Evolutionary conservation across 768 basidiomycete genomes (phyloP), one percentile per base, ranked within the genome.

Genomic region (Lactarius evosmus): DNA sequence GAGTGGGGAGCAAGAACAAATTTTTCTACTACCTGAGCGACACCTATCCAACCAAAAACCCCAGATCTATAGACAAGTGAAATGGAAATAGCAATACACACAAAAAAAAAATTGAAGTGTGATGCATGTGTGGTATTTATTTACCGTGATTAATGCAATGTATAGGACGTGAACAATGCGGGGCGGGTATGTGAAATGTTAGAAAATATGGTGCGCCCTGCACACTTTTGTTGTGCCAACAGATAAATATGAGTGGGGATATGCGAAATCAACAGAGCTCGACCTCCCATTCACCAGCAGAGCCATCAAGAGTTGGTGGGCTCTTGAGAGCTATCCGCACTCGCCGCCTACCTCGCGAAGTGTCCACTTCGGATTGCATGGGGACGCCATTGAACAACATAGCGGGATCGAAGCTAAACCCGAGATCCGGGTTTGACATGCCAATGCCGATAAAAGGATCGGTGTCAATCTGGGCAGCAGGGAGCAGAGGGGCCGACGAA

Each of bases 251-350:
- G 56, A 63, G 62, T 63, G 52, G 64, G 61, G 40, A 46, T 58
- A 29, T 36, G 40, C 49, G 14, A 22, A 36, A 44, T 72, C 69
- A 88, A 74, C 86, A 88, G 57, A 89, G 77, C 72, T 87, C 83
- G 52, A 91, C 86, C 73, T 91, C 88, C 88, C 88, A 89, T 76
- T 89, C 88, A 65, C 87, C 88, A 53, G 86, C 86, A 72, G 87
- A 85, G 66, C 81, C 81, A 52, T 85, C 86, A 33, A 80, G 75
- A 25, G 78, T 78, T 0, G 87, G 86, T 74, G 85, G 75, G 69
- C 81, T 85, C 75, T 84, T 87, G 66, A 89, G 75, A 32, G 87
- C 84, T 56, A 88, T 85, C 66, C 85, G 80, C 66, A 87, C 85
- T 41, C 87, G 80, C 41, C 83, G 80, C 69, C 79, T 82, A 44